Evolutionary conservation across 2,329 filamentous ascomycete species (phyloP), one percentile per base, ranked within the genome.

Genomic region (Pezicula radicicola): DNA sequence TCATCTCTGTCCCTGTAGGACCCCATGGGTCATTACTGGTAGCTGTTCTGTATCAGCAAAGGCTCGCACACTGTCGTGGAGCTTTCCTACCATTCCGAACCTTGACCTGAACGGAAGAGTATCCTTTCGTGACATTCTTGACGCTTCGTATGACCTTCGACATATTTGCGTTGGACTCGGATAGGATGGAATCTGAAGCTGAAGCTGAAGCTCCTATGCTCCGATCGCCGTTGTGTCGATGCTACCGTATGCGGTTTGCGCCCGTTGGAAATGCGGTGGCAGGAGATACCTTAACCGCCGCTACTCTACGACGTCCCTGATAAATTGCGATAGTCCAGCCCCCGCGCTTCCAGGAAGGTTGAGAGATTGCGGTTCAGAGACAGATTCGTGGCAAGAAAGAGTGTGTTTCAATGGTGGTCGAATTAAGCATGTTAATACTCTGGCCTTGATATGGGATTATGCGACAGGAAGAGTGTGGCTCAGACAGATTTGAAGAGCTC

Each of bases 21-120:
- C 94, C 94, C 94, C 94, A 99, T 75, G 92, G 90, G 68, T 97
- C 94, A 70, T 99, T 99, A 75, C 92, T 97, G 56, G 94, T 99
- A 57, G 94, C 94, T 97, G 69, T 55, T 60, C n/a, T 52, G 55
- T 42, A 60, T 73, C 58, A 72, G 67, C 53, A 60, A 43, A 51
- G 25, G 8, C 10, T 39, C 21, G 21, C 9, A 45, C 8, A 42
- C 21, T 27, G 19, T 18, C 37, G 60, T 35, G 59, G 66, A 60
- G 61, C 67, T 52, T 65, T 74, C 85, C 60, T 76, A 96, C 91
- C 91, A 89, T 96, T 93, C 77, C 92, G 87, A 72, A 99, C 94
- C 78, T 97, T 97, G 72, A 97, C 90, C 79, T 99, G 93, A 65
- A 95, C 91, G 60, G 82, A 86, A 35, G 93, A 97, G 71, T 99